A percentile compares a stretch with the other conserved stretches of the same genome.
Evolutionary conservation across 192 early-diverging fungal genomes (phyloP).

Genomic region (Linnemannia schmuckeri): DNA sequence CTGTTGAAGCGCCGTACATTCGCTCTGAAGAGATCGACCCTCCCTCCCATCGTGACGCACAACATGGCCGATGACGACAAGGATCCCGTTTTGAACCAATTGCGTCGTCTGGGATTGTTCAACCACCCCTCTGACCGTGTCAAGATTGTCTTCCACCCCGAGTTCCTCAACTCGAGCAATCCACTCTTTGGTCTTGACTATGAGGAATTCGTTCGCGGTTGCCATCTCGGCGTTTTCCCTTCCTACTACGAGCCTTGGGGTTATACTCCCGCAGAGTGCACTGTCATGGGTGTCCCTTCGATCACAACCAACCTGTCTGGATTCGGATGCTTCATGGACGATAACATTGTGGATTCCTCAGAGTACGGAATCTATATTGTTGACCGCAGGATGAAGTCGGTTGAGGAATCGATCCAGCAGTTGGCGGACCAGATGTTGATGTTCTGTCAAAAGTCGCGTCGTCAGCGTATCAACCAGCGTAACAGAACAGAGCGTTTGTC

Average conservation of each 20-base stretch:
- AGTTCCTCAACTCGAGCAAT: slow-evolving; percentile 96
- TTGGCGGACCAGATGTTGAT: slow-evolving; percentile 89
- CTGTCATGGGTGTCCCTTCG: slow-evolving; percentile 97
- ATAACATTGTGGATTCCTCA: slow-evolving; percentile 88
- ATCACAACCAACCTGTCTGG: slow-evolving; percentile 98
- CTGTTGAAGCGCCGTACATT: slow-evolving; percentile 94
- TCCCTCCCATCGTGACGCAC: slow-evolving; percentile 97
- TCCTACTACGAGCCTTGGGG: slow-evolving; percentile 99
- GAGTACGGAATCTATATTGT: slow-evolving; percentile 99
- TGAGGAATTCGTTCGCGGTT: slow-evolving; percentile 98
- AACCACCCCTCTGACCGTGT: slow-evolving; percentile 93
- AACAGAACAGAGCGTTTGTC: slow-evolving; percentile 96
- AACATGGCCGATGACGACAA: slow-evolving; percentile 90
- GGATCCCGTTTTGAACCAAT: slow-evolving; percentile 88
- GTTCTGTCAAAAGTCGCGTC: slow-evolving; percentile 94
- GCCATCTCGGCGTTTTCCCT: slow-evolving; percentile 97
- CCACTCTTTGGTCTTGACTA: slow-evolving; percentile 95
- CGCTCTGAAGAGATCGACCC: slow-evolving; percentile 85
- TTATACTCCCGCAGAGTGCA: slow-evolving; percentile 98
- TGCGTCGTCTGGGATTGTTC: slow-evolving; percentile 86
- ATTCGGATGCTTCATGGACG: slow-evolving; percentile 98
- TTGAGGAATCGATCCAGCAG: slow-evolving; percentile 94
- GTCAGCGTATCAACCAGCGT: slow-evolving; percentile 98
- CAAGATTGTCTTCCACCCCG: slow-evolving; percentile 98
- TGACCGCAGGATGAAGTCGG: slow-evolving; percentile 90